Base-by-base conservation (phyloP, 192 early-diverging fungal species). In the Coemansia sp. region DNA sequence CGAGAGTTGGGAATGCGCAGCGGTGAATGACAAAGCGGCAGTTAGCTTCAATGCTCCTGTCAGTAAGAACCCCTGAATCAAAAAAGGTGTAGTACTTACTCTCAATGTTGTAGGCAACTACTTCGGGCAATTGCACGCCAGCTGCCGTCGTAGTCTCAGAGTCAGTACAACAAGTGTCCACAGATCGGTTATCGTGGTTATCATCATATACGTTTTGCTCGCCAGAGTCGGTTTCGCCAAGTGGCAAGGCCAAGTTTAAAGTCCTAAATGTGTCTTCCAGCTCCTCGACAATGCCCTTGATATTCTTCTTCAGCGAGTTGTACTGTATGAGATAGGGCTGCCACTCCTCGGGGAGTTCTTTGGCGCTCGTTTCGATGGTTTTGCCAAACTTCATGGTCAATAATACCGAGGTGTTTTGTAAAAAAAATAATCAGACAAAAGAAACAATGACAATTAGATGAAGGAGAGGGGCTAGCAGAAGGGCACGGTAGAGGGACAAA, bases 271-370 rank as follows among this genome's bases (percentile, higher is more conserved):
- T 80, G 18, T 65, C 69, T 65, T 91, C 86, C 33, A 92, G 86
- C 67, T 93, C 92, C 31, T 89, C 69, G 11, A 91, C 90, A 68
- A 93, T 91, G 52, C 81, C 78, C 64, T 87, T 86, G 68, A 93
- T 90, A 67, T 80, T 84, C 75, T 89, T 92, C 75, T 93, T 93
- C 16, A 93, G 83, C 20, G 77, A 72, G 65, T 92, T 92, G 86
- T 93, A 93, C 50, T 90, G 89, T 53, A 93, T 90, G n/a, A 91
- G 62, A 66, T 90, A 91, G 7, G 88, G 90, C 58, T 89, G 87
- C 89, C 91, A 91, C 62, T 89, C 88, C 47, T 82, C 83, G 9
- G 92, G 92, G 65, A 93, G 88, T 43, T 89, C 73, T 72, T 89
- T 88, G 18, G 89, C 78, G 78, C 83, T 88, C 5, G 85, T 83